These are phyloP conservation scores for Chlorella sp. DNA, from an alignment of 139 green algal genomes.

Conservation along the genomic window DNA sequence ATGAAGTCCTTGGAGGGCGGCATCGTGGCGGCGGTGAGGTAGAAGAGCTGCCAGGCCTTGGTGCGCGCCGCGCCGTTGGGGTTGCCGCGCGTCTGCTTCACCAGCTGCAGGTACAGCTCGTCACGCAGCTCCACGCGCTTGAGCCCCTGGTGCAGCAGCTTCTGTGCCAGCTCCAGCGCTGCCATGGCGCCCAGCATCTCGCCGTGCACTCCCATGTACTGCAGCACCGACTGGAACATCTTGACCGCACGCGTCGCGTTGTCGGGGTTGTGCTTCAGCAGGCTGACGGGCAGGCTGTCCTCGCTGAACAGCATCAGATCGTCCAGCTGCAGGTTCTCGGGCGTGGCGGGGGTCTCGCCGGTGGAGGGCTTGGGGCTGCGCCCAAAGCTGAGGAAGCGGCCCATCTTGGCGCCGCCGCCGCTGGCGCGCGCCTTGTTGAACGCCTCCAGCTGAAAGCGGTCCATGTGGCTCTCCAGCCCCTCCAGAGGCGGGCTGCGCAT, in stretches of 20 bases:
- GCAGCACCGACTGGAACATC: constrained; percentile 88
- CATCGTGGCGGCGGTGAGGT: constrained; percentile 83
- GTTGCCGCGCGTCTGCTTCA: constrained; percentile 94
- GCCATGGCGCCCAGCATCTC: constrained; percentile 46
- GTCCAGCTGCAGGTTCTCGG: constrained; percentile 59
- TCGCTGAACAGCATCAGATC: constrained; percentile 72
- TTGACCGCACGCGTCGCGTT: constrained; percentile 86
- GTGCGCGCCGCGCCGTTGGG: constrained; percentile 45
- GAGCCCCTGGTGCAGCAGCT: constrained; percentile 90
- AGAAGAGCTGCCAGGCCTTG: constrained; percentile 91
- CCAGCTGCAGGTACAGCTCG: constrained; percentile 90
- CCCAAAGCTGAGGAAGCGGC: constrained; percentile 55
- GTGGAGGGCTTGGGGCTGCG: constrained; percentile 39
- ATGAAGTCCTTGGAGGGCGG: constrained; percentile 93
- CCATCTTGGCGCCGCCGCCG: constrained; percentile 60
- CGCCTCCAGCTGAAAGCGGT: constrained; percentile 76
- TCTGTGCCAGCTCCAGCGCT: constrained; percentile 81
- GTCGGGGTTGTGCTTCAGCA: constrained; percentile 88
- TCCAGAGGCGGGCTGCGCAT: constrained; percentile 51
- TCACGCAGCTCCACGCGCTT: constrained; percentile 92
- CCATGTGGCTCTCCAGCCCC: constrained; percentile 59
- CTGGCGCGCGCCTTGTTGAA: constrained; percentile 67
- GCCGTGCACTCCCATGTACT: constrained; percentile 79
- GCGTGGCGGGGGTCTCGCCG: constrained; percentile 18
- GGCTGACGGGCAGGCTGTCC: constrained; percentile 87